These are phyloP conservation scores for Nymphaea colorata DNA, from an alignment of 164 flowering plant genomes.

Conservation along the genomic window DNA sequence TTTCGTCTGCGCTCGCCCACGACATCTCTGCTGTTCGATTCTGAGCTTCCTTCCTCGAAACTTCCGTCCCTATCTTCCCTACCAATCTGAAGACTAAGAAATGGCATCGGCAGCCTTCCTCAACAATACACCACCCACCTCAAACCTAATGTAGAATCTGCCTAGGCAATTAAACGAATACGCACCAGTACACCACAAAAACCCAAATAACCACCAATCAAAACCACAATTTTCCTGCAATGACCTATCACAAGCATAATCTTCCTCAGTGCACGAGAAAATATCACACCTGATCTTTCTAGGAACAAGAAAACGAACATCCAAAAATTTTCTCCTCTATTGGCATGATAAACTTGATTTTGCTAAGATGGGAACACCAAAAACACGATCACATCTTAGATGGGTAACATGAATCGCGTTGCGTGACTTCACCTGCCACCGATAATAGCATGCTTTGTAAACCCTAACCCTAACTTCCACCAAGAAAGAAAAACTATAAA, in stretches of 20 bases:
- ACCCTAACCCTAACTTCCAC: background rate
- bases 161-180: background rate
- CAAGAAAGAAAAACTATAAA: background rate
- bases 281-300: background rate
- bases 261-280: background rate
- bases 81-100: constrained; percentile 6
- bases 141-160: background rate
- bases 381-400: background rate
- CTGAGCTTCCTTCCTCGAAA: background rate
- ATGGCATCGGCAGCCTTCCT: constrained; percentile 20
- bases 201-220: background rate
- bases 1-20: constrained; percentile 38
- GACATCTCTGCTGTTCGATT: constrained; percentile 20
- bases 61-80: background rate
- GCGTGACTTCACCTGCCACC: background rate
- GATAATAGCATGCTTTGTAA: background rate
- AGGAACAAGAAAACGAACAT: background rate
- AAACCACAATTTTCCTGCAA: background rate
- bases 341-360: background rate
- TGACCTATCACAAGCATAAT: background rate
- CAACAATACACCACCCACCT: background rate
- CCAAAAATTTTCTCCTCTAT: background rate
- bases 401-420: background rate
- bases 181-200: too few species aligned
- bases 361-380: background rate